Conservation (phyloP, 2,329 filamentous ascomycete genomes). For the Sporothrix luriei region DNA sequence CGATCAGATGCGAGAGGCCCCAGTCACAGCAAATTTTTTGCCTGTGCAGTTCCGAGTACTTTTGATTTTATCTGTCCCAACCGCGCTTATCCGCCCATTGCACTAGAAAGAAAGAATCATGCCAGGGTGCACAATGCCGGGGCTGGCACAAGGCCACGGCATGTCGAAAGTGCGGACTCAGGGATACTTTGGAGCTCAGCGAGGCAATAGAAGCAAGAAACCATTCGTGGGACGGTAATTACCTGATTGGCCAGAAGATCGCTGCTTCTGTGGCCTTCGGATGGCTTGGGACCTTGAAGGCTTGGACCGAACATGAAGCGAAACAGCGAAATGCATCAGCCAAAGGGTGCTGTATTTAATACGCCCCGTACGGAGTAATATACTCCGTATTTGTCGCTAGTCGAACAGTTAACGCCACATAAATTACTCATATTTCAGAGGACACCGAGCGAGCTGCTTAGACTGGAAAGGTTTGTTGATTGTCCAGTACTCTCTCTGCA, state of each 20-base stretch:
- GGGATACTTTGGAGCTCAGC: conserved; percentile 23
- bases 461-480: too few relatives aligned
- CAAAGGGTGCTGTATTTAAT: too few relatives aligned
- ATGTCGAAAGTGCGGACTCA: conserved; percentile 22
- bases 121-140: conserved; percentile 24
- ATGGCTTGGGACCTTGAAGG: conserved; percentile 14
- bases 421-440: too few relatives aligned
- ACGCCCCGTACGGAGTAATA: background rate
- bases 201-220: conserved; percentile 28
- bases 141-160: conserved; percentile 1
- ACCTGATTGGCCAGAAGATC: conserved; percentile 26
- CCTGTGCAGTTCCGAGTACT: background rate
- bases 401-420: conserved; percentile 27
- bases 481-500: too few relatives aligned
- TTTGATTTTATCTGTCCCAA: conserved; percentile 26
- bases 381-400: background rate
- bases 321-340: background rate
- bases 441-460: too few relatives aligned
- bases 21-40: background rate
- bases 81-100: conserved; percentile 9
- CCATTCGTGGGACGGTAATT: conserved; percentile 7
- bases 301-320: conserved; percentile 21
- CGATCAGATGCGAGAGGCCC: background rate
- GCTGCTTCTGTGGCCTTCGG: conserved; percentile 17
- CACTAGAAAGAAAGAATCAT: conserved; percentile 19